A percentile compares a stretch with the other conserved stretches of the same genome.
These are phyloP conservation scores for Phaeosphaeria sp. DNA, from an alignment of 2,329 filamentous ascomycete genomes.

Conservation along the genomic window DNA sequence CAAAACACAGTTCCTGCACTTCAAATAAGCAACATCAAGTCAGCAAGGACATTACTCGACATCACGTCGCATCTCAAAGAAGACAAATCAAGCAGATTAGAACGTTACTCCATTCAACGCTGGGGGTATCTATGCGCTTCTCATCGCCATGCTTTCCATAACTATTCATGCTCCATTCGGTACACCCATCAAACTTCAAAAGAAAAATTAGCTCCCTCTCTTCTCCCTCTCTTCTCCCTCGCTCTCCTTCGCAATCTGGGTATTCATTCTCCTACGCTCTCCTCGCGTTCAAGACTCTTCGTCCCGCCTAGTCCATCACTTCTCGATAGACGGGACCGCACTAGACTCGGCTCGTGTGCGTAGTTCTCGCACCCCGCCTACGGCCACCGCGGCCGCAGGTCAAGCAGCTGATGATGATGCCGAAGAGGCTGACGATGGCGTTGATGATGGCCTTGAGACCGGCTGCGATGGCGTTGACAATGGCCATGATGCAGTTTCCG, in stretches of 20 bases:
- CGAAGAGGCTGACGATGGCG: slow-evolving; percentile 58
- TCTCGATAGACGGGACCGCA: slow-evolving; percentile 18
- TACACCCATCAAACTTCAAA: background rate
- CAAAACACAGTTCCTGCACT: no score
- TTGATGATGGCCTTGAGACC: slow-evolving; percentile 56
- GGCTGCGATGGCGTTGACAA: slow-evolving; percentile 55
- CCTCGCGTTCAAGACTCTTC: background rate
- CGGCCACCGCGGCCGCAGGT: slow-evolving; percentile 56
- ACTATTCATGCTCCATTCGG: background rate
- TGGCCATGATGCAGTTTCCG: slow-evolving; percentile 54
- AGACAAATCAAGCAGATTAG: slow-evolving; percentile 8
- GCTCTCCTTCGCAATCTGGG: background rate
- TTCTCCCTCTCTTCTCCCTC: no score
- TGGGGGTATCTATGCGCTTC: slow-evolving; percentile 31
- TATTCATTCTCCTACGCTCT: background rate
- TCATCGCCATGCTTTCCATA: slow-evolving; percentile 2
- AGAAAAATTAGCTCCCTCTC: background rate
- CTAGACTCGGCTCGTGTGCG: slow-evolving; percentile 50
- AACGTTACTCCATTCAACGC: slow-evolving; percentile 20
- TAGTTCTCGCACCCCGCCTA: slow-evolving; percentile 42
- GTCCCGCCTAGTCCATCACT: background rate
- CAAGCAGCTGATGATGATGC: slow-evolving; percentile 57
- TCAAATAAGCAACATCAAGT: no score
- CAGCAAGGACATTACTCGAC: no score
- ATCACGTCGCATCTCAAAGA: background rate